Conservation (phyloP, 192 early-diverging fungal species). For the Linnemannia schmuckeri region DNA sequence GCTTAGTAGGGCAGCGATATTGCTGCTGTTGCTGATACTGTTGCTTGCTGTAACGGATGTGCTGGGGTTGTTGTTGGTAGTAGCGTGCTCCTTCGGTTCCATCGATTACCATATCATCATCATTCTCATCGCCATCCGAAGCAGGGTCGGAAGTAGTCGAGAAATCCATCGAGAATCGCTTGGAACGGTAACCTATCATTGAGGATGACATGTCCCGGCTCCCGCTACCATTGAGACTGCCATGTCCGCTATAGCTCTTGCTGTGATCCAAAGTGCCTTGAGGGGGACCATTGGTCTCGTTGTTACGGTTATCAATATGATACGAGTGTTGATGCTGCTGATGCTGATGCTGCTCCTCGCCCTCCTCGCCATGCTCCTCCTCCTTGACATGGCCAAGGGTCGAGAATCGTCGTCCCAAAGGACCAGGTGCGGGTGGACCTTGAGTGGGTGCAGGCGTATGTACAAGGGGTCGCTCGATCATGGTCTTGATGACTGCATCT, state of each 20-base stretch:
- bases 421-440: constrained; percentile 3
- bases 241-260: constrained; percentile 31
- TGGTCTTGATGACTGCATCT: constrained; percentile 47
- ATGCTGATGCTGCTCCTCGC: neutral
- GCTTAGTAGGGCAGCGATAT: neutral
- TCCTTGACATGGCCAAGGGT: constrained; percentile 50
- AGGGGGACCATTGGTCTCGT: neutral
- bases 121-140: constrained; percentile 39
- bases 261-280: constrained; percentile 10
- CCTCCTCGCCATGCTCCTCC: constrained; percentile 45
- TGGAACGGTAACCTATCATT: constrained; percentile 11
- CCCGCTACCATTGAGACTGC: neutral
- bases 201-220: constrained; percentile 12
- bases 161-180: constrained; percentile 45
- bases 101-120: constrained; percentile 29
- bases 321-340: constrained; percentile 46
- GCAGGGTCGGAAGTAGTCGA: constrained; percentile 30
- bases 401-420: constrained; percentile 43
- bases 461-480: constrained; percentile 35
- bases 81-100: neutral
- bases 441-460: neutral
- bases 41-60: neutral
- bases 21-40: neutral
- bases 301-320: constrained; percentile 32
- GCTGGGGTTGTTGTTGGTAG: neutral